phyloP scores from a whole-genome alignment of 495 filamentous ascomycete genomes.

The Jackrogersella multiformis region DNA sequence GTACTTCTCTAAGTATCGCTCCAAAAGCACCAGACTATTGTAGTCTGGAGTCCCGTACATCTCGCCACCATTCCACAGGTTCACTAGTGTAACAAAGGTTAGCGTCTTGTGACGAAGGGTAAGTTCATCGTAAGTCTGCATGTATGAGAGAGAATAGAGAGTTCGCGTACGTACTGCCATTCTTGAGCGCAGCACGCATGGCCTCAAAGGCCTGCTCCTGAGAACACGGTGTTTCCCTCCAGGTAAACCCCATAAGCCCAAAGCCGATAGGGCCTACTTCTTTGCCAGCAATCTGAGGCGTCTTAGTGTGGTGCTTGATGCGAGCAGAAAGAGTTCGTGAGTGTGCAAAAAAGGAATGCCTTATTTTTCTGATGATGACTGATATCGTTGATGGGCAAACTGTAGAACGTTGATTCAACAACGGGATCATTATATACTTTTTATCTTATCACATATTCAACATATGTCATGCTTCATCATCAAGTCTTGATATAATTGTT shows the following conservation, averaged over 20 bases:
- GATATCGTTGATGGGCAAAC: not conserved
- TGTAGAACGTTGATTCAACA: not conserved
- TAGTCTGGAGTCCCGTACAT: slow-evolving; percentile 78
- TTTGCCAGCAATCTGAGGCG: slow-evolving; percentile 60
- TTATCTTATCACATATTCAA: not conserved
- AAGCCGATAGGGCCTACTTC: slow-evolving; percentile 64
- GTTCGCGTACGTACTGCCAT: slow-evolving; percentile 49
- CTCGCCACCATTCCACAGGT: slow-evolving; percentile 84
- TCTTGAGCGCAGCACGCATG: slow-evolving; percentile 70
- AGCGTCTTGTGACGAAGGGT: slow-evolving; percentile 5
- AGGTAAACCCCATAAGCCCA: slow-evolving; percentile 77
- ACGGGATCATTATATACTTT: slow-evolving; percentile 7
- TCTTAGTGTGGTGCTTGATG: slow-evolving; percentile 29
- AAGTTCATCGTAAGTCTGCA: not conserved
- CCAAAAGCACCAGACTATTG: slow-evolving; percentile 72
- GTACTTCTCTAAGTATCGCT: slow-evolving; percentile 71
- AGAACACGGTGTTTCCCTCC: slow-evolving; percentile 66
- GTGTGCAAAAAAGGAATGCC: not conserved
- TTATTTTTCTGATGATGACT: not conserved
- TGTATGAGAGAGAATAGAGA: not conserved
- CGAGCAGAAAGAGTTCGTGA: not conserved
- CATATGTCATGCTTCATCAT: not conserved
- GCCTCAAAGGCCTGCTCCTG: slow-evolving; percentile 72
- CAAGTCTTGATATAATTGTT: not conserved
- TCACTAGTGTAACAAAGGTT: slow-evolving; percentile 9